Conservation (phyloP, 208 protist genomes). For the Herpetomonas tarakana region DNA sequence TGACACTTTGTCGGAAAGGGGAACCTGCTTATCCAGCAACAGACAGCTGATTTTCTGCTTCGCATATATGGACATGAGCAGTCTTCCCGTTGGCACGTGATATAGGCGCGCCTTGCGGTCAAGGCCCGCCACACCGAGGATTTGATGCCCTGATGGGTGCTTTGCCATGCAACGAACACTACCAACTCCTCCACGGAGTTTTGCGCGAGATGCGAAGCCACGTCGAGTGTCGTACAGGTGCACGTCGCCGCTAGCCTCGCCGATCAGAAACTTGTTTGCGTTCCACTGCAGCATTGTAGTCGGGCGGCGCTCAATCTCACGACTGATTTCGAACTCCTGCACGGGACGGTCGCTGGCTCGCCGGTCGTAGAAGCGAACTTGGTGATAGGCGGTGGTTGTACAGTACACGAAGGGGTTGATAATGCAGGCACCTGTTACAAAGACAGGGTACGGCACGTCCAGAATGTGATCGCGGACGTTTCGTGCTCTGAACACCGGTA, state of each 20-base stretch:
- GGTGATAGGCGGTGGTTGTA: conserved; percentile 70
- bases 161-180: conserved; percentile 81
- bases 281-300: conserved; percentile 84
- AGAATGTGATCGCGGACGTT: conserved; percentile 76
- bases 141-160: conserved; percentile 76
- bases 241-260: conserved; percentile 78
- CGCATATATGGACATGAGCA: conserved; percentile 65
- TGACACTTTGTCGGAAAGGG: conserved; percentile 52
- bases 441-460: conserved; percentile 70
- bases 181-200: conserved; percentile 79
- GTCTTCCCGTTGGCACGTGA: conserved; percentile 80
- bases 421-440: conserved; percentile 65
- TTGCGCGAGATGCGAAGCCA: conserved; percentile 79
- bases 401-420: conserved; percentile 82
- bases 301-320: conserved; percentile 74
- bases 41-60: conserved; percentile 72
- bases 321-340: conserved; percentile 78
- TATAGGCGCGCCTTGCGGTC: conserved; percentile 80
- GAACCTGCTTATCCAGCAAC: conserved; percentile 60
- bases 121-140: conserved; percentile 68
- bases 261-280: conserved; percentile 84
- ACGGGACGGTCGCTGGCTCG: conserved; percentile 67
- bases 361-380: conserved; percentile 82
- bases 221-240: conserved; percentile 83
- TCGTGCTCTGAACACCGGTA: conserved; percentile 53